These are phyloP conservation scores for Celoporthe dispersa DNA, from an alignment of 2,329 filamentous ascomycete species.

Conservation along the genomic window DNA sequence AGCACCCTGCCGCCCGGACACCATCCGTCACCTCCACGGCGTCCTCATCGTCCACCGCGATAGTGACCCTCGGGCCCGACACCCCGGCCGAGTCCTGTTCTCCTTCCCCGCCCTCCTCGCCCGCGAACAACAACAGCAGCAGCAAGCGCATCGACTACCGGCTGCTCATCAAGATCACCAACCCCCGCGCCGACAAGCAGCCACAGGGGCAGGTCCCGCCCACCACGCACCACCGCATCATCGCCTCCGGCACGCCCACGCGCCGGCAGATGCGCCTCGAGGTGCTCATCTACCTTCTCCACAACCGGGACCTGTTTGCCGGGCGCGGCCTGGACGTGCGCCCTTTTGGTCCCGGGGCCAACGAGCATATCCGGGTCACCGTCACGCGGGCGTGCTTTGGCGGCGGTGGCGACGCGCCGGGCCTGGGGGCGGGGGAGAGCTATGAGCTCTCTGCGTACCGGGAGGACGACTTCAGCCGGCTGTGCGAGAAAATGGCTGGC, in stretches of 20 bases:
- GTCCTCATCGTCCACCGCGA: conserved; percentile 19
- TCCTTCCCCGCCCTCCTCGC: neutral
- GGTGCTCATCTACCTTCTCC: conserved; percentile 19
- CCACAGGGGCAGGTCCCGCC: no score
- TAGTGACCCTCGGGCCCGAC: neutral
- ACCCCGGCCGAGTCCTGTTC: conserved; percentile 4
- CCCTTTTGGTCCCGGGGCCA: neutral
- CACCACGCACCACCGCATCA: conserved; percentile 14
- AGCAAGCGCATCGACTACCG: conserved; percentile 20
- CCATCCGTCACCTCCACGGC: neutral
- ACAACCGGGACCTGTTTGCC: conserved; percentile 9
- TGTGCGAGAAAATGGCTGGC: conserved; percentile 9
- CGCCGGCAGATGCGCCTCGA: conserved; percentile 22
- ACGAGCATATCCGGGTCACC: conserved; percentile 6
- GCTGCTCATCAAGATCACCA: conserved; percentile 21
- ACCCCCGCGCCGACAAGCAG: neutral
- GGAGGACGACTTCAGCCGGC: conserved; percentile 24
- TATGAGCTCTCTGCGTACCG: conserved; percentile 24
- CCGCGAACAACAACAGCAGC: no score
- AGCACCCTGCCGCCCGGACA: neutral
- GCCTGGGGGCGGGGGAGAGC: conserved; percentile 5
- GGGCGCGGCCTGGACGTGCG: no score
- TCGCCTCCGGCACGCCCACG: conserved; percentile 22
- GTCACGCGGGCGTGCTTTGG: conserved; percentile 22
- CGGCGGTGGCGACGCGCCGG: neutral